phyloP scores from a whole-genome alignment of 2,329 filamentous ascomycete species.

The Alternaria metachromatica region DNA sequence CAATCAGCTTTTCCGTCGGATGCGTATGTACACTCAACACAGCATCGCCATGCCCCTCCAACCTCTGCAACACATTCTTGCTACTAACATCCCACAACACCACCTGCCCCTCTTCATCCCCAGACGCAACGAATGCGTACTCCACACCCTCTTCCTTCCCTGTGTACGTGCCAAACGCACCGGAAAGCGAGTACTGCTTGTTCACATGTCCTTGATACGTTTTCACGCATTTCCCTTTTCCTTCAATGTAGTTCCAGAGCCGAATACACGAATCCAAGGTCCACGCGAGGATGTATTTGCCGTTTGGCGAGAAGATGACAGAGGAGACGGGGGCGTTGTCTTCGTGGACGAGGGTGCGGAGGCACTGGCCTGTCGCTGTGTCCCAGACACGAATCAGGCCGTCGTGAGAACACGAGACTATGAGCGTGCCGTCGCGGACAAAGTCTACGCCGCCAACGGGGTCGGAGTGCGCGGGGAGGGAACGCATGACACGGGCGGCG shows the following conservation, averaged over 20 bases:
- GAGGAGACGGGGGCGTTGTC: constrained; percentile 90
- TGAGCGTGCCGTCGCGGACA: constrained; percentile 86
- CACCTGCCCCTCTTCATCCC: constrained; percentile 86
- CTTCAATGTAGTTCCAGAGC: constrained; percentile 93
- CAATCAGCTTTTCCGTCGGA: constrained; percentile 60
- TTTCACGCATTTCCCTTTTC: constrained; percentile 88
- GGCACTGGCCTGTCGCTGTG: constrained; percentile 90
- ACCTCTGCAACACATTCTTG: constrained; percentile 79
- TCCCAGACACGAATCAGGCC: constrained; percentile 86
- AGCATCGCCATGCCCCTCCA: constrained; percentile 63
- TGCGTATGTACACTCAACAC: constrained; percentile 68
- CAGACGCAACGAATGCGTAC: constrained; percentile 74
- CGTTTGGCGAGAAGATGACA: constrained; percentile 93
- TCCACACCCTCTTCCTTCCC: constrained; percentile 21
- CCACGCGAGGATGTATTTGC: constrained; percentile 89
- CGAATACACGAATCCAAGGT: constrained; percentile 89
- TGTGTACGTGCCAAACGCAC: constrained; percentile 77
- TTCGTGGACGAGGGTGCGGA: constrained; percentile 93
- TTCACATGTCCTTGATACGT: constrained; percentile 96
- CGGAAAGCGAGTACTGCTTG: constrained; percentile 80
- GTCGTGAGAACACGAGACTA: constrained; percentile 90
- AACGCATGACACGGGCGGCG: constrained; percentile 85
- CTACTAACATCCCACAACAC: constrained; percentile 89
- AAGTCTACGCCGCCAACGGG: constrained; percentile 95
- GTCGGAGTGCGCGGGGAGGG: constrained; percentile 91